Evolutionary conservation across 2,329 filamentous ascomycete species (phyloP), one percentile per base, ranked within the genome.

Genomic region (Capronia epimyces): DNA sequence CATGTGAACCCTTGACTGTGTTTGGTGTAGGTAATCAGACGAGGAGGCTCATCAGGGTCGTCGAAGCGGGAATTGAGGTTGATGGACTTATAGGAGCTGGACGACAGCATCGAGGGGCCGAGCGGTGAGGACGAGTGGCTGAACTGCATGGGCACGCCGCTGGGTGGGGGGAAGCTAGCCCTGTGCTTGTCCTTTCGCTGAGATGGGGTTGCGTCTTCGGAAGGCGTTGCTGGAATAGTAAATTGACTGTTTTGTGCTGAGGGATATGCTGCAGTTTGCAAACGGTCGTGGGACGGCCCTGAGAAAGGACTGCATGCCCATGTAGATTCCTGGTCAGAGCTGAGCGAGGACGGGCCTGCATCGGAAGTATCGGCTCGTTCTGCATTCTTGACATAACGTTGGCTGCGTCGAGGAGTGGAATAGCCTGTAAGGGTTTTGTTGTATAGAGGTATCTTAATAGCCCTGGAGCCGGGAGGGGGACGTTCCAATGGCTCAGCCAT

Each of bases 1-100:
- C 60, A 63, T 3, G 56, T 62, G 34, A 63, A 63, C 20, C 60
- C 60, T 52, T 63, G 60, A 43, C 56, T 57, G 42, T 58, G 48
- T 29, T 60, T 60, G 21, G 60, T 62, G 50, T 60, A 62, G 3
- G 55, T 59, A 25, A 63, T 62, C 43, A 63, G 32, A 27, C 59
- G 45, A 25, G 58, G 57, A 45, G 60, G 60, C 27, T 63, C 58
- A 37, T 59, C 58, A 7, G 59, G 55, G 32, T 61, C 59, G 16
- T 52, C 53, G 42, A 59, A 46, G 27, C 56, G 56, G 4, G 44
- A 46, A 40, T 59, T 60, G 18, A 63, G 51, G 32, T 63, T 63
- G 53, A 63, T 60, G 3, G 59, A 63, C 44, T 62, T 60, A 55
- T 63, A 63, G 9, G 60, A 59, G 24, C 56, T 53, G 13, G 57